Conservation (phyloP, 208 protist genomes). For the Leishmania tarentolae region DNA sequence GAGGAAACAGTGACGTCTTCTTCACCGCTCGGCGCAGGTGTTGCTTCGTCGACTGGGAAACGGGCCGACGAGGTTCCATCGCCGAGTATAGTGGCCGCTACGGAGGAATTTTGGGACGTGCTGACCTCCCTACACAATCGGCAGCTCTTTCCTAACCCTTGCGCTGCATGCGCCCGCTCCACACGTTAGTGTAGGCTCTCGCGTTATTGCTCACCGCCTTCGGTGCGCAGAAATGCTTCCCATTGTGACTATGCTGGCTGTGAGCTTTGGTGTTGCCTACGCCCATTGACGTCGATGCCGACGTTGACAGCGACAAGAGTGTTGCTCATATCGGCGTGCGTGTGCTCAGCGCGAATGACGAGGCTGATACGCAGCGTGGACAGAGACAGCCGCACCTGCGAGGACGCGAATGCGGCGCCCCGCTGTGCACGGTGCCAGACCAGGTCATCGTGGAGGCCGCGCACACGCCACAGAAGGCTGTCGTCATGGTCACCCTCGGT, state of each 20-base stretch:
- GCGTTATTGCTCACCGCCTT: slow-evolving; percentile 58
- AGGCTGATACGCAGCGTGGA: slow-evolving; percentile 7
- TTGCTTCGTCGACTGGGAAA: too few relatives aligned
- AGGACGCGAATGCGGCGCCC: slow-evolving; percentile 4
- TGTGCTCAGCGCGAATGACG: slow-evolving; percentile 40
- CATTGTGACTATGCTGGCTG: slow-evolving; percentile 50
- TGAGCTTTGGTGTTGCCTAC: slow-evolving; percentile 64
- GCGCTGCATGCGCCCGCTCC: slow-evolving; percentile 43
- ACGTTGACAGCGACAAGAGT: slow-evolving; percentile 31
- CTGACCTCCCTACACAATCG: slow-evolving; percentile 44
- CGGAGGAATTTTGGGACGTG: slow-evolving; percentile 27
- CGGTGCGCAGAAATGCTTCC: slow-evolving; percentile 44
- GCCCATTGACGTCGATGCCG: slow-evolving; percentile 55
- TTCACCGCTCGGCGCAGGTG: neutral
- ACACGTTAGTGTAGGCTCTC: slow-evolving; percentile 54
- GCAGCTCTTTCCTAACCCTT: slow-evolving; percentile 47
- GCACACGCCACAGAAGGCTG: slow-evolving; percentile 35
- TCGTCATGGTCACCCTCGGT: slow-evolving; percentile 61
- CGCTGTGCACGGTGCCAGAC: slow-evolving; percentile 65
- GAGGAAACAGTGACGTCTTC: neutral
- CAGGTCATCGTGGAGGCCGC: slow-evolving; percentile 56
- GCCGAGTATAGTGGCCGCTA: neutral
- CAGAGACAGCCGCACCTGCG: neutral
- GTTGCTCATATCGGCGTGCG: slow-evolving; percentile 78
- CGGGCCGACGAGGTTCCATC: neutral